phyloP scores from a whole-genome alignment of 2,329 filamentous ascomycete genomes.

The Fusarium foetens region DNA sequence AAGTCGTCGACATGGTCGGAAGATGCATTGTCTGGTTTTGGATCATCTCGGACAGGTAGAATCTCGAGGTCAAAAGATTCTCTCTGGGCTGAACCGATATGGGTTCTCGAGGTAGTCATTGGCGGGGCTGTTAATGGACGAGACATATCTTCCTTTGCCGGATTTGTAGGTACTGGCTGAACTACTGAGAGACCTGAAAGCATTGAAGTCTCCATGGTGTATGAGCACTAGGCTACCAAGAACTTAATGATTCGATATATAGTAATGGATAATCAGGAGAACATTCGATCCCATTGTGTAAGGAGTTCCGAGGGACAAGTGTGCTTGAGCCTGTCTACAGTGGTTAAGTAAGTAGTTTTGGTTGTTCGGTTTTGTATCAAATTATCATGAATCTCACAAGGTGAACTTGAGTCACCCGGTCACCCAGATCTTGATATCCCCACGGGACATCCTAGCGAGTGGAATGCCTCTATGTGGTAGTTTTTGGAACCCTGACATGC shows the following conservation, averaged over 20 bases:
- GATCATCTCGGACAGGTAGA: slow-evolving; percentile 21
- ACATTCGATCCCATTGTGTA: no score
- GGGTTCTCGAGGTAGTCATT: slow-evolving; percentile 52
- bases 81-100: slow-evolving; percentile 52
- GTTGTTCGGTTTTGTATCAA: not conserved
- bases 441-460: not conserved
- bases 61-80: slow-evolving; percentile 47
- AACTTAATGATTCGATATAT: not conserved
- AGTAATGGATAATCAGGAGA: not conserved
- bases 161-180: slow-evolving; percentile 38
- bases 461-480: slow-evolving; percentile 31
- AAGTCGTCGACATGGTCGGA: slow-evolving; percentile 47
- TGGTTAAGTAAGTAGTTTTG: not conserved
- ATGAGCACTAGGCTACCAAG: not conserved
- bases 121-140: slow-evolving; percentile 47
- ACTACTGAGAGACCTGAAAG: slow-evolving; percentile 49
- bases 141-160: slow-evolving; percentile 33
- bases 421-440: slow-evolving; percentile 10
- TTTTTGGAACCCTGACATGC: not conserved
- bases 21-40: slow-evolving; percentile 15
- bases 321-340: not conserved
- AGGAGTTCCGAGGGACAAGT: not conserved
- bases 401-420: slow-evolving; percentile 11
- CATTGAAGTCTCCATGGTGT: slow-evolving; percentile 50
- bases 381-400: not conserved